Conservation (phyloP, 2,329 filamentous ascomycete species). For the Arthrobotrys musiformis region DNA sequence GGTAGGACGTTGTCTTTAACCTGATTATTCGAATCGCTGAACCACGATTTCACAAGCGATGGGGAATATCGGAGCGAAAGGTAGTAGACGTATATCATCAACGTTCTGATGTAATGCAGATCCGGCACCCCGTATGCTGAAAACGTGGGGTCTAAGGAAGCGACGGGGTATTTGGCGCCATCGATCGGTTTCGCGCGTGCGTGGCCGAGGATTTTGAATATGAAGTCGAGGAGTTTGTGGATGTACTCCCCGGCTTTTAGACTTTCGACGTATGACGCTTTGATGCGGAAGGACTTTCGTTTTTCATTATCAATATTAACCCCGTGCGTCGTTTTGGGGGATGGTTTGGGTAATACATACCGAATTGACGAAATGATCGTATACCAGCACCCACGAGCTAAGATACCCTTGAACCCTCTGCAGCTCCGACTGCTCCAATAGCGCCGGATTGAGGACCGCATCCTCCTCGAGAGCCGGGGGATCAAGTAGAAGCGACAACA, state of each 20-base stretch:
- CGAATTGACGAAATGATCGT: constrained; percentile 81
- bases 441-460: constrained; percentile 70
- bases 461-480: constrained; percentile 68
- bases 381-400: constrained; percentile 87
- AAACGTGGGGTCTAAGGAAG: constrained; percentile 69
- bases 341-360: constrained; percentile 63
- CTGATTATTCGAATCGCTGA: constrained; percentile 80
- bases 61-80: constrained; percentile 80
- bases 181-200: constrained; percentile 77
- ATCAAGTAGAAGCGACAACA: constrained; percentile 85
- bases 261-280: constrained; percentile 80
- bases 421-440: constrained; percentile 74
- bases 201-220: constrained; percentile 85
- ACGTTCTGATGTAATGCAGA: constrained; percentile 80
- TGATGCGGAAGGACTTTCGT: constrained; percentile 77
- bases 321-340: constrained; percentile 58
- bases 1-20: constrained; percentile 80
- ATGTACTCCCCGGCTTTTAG: constrained; percentile 80
- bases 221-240: constrained; percentile 77
- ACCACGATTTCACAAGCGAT: constrained; percentile 84
- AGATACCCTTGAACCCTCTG: constrained; percentile 80
- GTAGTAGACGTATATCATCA: constrained; percentile 77
- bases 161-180: constrained; percentile 76
- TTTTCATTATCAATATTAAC: not conserved
- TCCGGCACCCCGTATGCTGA: constrained; percentile 66